Conservation (phyloP, 768 basidiomycete genomes). For the Trichaptum fuscoviolaceum region DNA sequence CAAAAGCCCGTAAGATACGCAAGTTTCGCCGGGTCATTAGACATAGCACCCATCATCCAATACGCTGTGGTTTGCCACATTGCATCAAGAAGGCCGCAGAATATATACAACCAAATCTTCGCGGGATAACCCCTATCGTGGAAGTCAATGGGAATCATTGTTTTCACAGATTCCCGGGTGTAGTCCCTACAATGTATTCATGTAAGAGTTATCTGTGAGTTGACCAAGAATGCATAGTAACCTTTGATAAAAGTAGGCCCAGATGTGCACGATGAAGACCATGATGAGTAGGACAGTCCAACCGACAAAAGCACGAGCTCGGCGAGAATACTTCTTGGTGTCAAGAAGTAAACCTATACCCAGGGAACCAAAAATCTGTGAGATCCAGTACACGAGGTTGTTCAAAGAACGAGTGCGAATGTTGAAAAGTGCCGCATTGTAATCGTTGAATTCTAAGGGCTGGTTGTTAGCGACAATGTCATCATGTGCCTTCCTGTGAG, state of each 20-base stretch:
- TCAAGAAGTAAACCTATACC: constrained; percentile 69
- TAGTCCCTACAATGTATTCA: constrained; percentile 38
- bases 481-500: background rate
- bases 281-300: constrained; percentile 61
- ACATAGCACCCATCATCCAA: constrained; percentile 84
- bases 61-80: constrained; percentile 85
- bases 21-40: constrained; percentile 73
- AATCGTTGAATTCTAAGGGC: constrained; percentile 66
- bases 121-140: constrained; percentile 47
- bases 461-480: background rate
- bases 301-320: constrained; percentile 64
- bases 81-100: constrained; percentile 71
- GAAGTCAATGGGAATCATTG: constrained; percentile 53
- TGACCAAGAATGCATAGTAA: constrained; percentile 23
- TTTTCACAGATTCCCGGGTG: constrained; percentile 44
- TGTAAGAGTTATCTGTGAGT: background rate
- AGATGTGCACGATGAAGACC: constrained; percentile 66
- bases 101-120: constrained; percentile 58
- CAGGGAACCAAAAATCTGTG: constrained; percentile 73
- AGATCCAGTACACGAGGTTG: constrained; percentile 72
- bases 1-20: constrained; percentile 81
- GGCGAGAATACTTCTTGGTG: constrained; percentile 47
- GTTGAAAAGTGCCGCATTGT: constrained; percentile 74
- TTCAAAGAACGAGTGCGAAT: constrained; percentile 75
- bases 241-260: constrained; percentile 77